Conservation (phyloP, 805 yeast species). For the Candida tibetensis region DNA sequence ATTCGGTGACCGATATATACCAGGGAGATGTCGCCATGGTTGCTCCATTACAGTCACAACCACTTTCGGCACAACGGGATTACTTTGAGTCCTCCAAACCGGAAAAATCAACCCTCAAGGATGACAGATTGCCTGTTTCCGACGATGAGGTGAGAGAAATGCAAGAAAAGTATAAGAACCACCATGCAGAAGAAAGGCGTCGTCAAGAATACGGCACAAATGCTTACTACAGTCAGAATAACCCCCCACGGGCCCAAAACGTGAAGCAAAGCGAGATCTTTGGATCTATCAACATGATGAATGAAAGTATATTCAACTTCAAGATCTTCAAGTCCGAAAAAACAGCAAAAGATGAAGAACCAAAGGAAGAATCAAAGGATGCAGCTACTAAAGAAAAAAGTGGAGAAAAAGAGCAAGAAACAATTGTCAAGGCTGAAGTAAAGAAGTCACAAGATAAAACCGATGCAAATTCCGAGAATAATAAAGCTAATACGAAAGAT, state of each 20-base stretch:
- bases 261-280: slow-evolving; percentile 21
- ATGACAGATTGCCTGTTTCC: slow-evolving; percentile 27
- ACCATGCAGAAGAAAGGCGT: slow-evolving; percentile 7
- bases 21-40: slow-evolving; percentile 43
- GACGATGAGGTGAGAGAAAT: slow-evolving; percentile 32
- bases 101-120: slow-evolving; percentile 11
- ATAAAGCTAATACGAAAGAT: no score
- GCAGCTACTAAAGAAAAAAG: slow-evolving; percentile 6
- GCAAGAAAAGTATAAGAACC: slow-evolving; percentile 24
- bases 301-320: slow-evolving; percentile 34
- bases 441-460: not conserved
- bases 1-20: slow-evolving; percentile 49
- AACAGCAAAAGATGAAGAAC: not conserved
- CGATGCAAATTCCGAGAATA: not conserved
- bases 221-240: not conserved
- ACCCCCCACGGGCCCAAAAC: not conserved
- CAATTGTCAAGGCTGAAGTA: not conserved
- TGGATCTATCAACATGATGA: slow-evolving; percentile 37
- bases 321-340: slow-evolving; percentile 21
- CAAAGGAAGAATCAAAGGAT: slow-evolving; percentile 6
- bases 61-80: slow-evolving; percentile 47
- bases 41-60: slow-evolving; percentile 52
- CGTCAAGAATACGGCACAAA: not conserved
- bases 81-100: slow-evolving; percentile 24
- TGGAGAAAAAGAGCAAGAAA: slow-evolving; percentile 2